Evolutionary conservation across 768 basidiomycete genomes (phyloP).

Genomic region (Tulasnella sp.): DNA sequence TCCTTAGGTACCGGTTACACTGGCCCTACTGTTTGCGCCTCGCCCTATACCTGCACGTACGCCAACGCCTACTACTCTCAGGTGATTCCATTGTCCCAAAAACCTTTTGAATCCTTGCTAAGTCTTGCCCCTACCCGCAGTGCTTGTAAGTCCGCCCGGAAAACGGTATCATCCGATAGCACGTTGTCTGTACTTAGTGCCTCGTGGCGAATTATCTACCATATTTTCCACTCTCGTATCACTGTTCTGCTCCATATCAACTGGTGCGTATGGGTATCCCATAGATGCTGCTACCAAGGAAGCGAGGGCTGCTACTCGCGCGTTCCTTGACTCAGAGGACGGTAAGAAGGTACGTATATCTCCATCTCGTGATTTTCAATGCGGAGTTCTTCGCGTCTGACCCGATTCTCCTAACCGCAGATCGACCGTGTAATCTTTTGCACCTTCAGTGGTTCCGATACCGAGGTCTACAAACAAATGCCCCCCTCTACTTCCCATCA

Average conservation of each 20-base stretch:
- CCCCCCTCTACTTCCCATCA: not conserved
- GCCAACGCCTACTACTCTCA: constrained; percentile 18
- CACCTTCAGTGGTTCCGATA: constrained; percentile 65
- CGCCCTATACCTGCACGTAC: constrained; percentile 16
- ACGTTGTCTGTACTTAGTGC: not conserved
- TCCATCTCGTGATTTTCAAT: constrained; percentile 9
- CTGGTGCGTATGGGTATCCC: constrained; percentile 75
- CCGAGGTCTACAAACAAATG: constrained; percentile 46
- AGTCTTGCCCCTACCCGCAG: not conserved
- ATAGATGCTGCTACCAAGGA: constrained; percentile 66
- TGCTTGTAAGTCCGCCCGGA: not conserved
- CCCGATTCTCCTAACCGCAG: constrained; percentile 30
- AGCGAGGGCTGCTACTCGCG: constrained; percentile 56
- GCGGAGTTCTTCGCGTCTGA: not conserved
- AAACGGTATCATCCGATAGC: not conserved
- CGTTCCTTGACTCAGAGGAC: constrained; percentile 52
- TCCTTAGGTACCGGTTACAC: not conserved
- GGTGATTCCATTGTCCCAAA: not conserved
- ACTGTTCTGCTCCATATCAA: constrained; percentile 56
- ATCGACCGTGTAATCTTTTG: constrained; percentile 60
- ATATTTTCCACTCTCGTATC: no score
- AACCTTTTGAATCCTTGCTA: not conserved
- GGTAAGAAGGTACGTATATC: constrained; percentile 40
- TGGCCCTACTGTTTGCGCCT: constrained; percentile 15
- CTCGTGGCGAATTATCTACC: not conserved